These are phyloP conservation scores for Lagerstroemia speciosa DNA, from an alignment of 345 rosid species.

Conservation along the genomic window DNA sequence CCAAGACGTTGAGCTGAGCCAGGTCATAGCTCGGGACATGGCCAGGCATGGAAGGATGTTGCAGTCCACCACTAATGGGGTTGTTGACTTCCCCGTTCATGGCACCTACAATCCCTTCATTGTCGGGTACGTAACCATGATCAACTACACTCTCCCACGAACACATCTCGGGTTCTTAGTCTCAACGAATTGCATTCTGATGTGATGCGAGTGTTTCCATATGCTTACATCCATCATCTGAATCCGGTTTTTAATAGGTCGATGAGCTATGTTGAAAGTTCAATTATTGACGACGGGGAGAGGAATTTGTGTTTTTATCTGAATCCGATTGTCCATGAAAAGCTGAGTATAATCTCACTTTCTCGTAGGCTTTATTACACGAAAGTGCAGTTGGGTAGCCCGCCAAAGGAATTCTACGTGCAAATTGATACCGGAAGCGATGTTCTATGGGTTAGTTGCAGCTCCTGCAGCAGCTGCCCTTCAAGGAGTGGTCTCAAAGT, in stretches of 20 bases:
- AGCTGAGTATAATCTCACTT: neutral
- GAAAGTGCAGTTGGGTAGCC: slow-evolving; percentile 69
- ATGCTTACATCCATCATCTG: too few species aligned
- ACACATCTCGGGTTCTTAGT: too few species aligned
- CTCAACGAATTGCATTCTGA: too few species aligned
- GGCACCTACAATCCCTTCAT: slow-evolving; percentile 80
- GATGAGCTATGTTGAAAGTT: too few species aligned
- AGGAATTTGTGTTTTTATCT: too few species aligned
- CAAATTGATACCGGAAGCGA: slow-evolving; percentile 97
- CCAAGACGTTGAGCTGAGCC: slow-evolving; percentile 40
- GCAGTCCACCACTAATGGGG: slow-evolving; percentile 41
- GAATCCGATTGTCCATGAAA: too few species aligned
- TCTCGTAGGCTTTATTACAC: slow-evolving; percentile 71
- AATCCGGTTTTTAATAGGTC: too few species aligned
- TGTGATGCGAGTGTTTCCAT: too few species aligned
- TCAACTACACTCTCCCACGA: neutral
- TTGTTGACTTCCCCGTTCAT: slow-evolving; percentile 66
- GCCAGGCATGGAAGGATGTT: slow-evolving; percentile 71
- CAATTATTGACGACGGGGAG: too few species aligned
- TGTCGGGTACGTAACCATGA: slow-evolving; percentile 50
- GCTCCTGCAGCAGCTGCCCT: slow-evolving; percentile 85
- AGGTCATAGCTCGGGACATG: slow-evolving; percentile 56
- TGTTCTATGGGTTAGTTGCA: slow-evolving; percentile 89
- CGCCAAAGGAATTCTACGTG: slow-evolving; percentile 78
- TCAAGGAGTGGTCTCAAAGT: slow-evolving; percentile 71